Percentiles rank a stretch among this genome's conserved stretches.
phyloP scores from a whole-genome alignment of 257 asterid genomes.

The Schizonepeta tenuifolia region DNA sequence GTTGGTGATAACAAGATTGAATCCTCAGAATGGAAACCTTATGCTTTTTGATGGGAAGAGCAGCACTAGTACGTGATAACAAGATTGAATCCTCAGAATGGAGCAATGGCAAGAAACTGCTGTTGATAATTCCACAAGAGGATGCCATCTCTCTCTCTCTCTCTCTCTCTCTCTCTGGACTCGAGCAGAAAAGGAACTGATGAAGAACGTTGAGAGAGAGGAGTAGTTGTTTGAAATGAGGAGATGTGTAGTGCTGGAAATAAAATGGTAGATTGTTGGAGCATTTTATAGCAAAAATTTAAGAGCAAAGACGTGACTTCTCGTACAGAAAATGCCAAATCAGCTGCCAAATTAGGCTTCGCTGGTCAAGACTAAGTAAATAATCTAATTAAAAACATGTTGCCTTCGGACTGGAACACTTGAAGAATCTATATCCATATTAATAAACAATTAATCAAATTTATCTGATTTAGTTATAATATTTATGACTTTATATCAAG shows the following conservation, averaged over 20 bases:
- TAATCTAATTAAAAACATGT: not conserved
- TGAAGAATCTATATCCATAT: not conserved
- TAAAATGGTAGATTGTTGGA: not conserved
- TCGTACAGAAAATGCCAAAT: not conserved
- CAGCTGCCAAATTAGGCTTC: constrained; percentile 19
- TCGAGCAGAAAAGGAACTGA: not conserved
- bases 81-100: constrained; percentile 36
- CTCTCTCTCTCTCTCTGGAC: constrained; percentile 1
- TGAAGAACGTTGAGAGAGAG: not conserved
- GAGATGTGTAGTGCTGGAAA: not conserved
- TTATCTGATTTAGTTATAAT: too few species aligned
- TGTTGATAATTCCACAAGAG: constrained; percentile 41
- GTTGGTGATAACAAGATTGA: constrained; percentile 34
- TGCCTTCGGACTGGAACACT: not conserved
- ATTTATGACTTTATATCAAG: too few species aligned
- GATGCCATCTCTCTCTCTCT: constrained; percentile 35
- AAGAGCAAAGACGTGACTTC: not conserved
- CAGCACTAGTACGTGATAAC: constrained; percentile 29
- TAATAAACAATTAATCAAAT: not conserved
- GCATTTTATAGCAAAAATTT: constrained; percentile 27
- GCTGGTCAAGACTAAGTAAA: constrained; percentile 8
- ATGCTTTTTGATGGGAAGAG: constrained; percentile 32
- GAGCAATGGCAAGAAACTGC: constrained; percentile 38
- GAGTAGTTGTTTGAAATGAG: not conserved
- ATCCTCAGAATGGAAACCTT: constrained; percentile 47